Evolutionary conservation across 805 yeast genomes (phyloP), one percentile per base, ranked within the genome.

Genomic region (Yamadazyma laniorum): DNA sequence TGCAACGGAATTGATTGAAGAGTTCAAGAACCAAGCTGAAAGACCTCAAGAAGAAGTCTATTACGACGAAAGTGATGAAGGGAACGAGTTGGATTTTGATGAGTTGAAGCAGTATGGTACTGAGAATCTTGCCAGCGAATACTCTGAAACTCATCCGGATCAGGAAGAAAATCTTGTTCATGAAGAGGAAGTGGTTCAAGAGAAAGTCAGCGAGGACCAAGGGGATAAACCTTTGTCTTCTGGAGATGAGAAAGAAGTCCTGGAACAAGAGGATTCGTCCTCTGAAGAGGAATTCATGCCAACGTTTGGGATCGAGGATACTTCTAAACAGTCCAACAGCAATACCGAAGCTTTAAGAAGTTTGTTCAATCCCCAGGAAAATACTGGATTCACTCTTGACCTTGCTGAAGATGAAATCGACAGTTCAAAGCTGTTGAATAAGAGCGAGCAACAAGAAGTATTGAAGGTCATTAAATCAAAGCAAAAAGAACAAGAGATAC

Each of bases 311-410:
- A 14, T 11, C 12, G 19, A 19, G 13, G 4, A 13, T 9, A 11
- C 4, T 5, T 5, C 19, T 22, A 9, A 6, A 7, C 25, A 33
- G 12, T 41, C 52, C 3, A 45, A 0, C 53, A 55, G 17, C 26
- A 52, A 50, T 23, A 81, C 89, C 0, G 90, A 83, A 47, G 70
- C 74, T 0, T 69, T 85, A 34, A 75, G 91, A 55, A 61, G 75
- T 0, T 63, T 84, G 28, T 75, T 85, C 58, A 75, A 75, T 40
- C 73, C 78, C 0, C 14, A 25, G 28, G 39, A 51, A 40, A 1
- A 52, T 42, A 18, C 51, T 42, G 34, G 60, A 52, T 48, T 63
- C 61, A 32, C 74, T 70, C 60, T 79, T 62, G 55, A 63, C 61
- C 52, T 61, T 17, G 49, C 52, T 5, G 61, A 58, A 6, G 63